Evolutionary conservation across 2,329 filamentous ascomycete species (phyloP).

Genomic region (Zarea fungicola): DNA sequence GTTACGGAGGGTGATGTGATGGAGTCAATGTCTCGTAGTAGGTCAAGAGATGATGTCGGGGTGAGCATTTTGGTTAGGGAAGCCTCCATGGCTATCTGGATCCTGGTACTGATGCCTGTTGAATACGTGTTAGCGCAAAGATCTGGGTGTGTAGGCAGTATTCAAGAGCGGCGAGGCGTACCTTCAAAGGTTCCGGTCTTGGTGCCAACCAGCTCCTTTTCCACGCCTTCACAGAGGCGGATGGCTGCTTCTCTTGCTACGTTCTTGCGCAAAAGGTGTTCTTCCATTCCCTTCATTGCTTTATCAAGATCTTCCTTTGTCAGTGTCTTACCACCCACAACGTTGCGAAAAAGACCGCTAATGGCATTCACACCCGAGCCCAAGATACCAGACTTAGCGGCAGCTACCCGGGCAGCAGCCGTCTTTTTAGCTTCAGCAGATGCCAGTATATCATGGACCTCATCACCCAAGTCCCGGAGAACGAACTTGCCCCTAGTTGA

Average conservation of each 20-base stretch:
- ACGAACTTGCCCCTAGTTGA: constrained; percentile 90
- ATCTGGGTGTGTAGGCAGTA: no score
- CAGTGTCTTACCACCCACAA: constrained; percentile 89
- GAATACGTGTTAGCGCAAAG: constrained; percentile 7
- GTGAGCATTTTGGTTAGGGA: constrained; percentile 94
- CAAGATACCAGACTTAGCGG: constrained; percentile 59
- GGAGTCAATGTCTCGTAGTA: constrained; percentile 86
- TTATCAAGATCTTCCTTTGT: constrained; percentile 86
- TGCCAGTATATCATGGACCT: constrained; percentile 84
- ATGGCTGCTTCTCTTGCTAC: constrained; percentile 91
- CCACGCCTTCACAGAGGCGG: constrained; percentile 84
- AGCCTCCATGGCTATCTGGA: constrained; percentile 83
- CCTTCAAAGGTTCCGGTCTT: constrained; percentile 91
- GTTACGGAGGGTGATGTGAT: constrained; percentile 63
- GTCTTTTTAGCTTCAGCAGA: constrained; percentile 65
- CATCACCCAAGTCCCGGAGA: constrained; percentile 85
- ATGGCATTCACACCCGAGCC: constrained; percentile 77
- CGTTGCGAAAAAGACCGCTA: constrained; percentile 84
- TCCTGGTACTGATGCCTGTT: constrained; percentile 67
- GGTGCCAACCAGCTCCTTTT: constrained; percentile 81
- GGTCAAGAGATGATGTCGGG: constrained; percentile 87
- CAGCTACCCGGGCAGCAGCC: constrained; percentile 38
- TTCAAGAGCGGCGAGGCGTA: background rate
- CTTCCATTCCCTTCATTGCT: constrained; percentile 92
- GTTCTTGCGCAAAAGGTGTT: constrained; percentile 91